phyloP scores from a whole-genome alignment of 257 asterid genomes.

The Henckelia pumila region DNA sequence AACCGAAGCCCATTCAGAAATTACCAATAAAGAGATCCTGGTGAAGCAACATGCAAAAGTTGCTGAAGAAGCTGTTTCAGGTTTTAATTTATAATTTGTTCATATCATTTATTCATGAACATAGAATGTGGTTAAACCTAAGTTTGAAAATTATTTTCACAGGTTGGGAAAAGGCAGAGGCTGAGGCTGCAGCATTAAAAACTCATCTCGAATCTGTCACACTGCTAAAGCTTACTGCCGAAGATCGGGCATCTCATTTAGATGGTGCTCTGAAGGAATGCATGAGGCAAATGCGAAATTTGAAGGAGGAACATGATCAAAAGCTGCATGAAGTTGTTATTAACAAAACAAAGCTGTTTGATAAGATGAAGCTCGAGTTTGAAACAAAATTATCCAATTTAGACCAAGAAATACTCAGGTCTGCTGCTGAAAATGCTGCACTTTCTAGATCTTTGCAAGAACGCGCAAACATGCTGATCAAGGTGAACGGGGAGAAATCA shows the following conservation, averaged over 20 bases:
- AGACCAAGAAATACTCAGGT: conserved; percentile 71
- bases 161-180: conserved; percentile 99
- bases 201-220: conserved; percentile 92
- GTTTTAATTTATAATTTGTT: conserved; percentile 32
- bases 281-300: conserved; percentile 81
- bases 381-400: conserved; percentile 61
- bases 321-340: conserved; percentile 67
- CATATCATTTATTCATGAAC: conserved; percentile 6
- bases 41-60: conserved; percentile 97
- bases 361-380: conserved; percentile 73
- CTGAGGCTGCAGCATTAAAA: conserved; percentile 87
- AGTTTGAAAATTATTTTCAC: conserved; percentile 28
- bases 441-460: conserved; percentile 89
- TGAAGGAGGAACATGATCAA: conserved; percentile 85
- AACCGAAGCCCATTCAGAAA: conserved; percentile 68
- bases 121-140: conserved; percentile 15
- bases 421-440: conserved; percentile 86
- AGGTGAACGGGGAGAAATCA: conserved; percentile 75
- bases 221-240: conserved; percentile 87
- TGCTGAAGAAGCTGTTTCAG: conserved; percentile 99
- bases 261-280: conserved; percentile 98
- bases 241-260: conserved; percentile 81
- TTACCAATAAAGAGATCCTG: conserved; percentile 69
- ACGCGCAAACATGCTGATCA: conserved; percentile 80
- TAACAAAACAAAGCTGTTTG: conserved; percentile 65